Evolutionary conservation across 257 asterid species (phyloP).

Genomic region (Scutellaria galericulata): DNA sequence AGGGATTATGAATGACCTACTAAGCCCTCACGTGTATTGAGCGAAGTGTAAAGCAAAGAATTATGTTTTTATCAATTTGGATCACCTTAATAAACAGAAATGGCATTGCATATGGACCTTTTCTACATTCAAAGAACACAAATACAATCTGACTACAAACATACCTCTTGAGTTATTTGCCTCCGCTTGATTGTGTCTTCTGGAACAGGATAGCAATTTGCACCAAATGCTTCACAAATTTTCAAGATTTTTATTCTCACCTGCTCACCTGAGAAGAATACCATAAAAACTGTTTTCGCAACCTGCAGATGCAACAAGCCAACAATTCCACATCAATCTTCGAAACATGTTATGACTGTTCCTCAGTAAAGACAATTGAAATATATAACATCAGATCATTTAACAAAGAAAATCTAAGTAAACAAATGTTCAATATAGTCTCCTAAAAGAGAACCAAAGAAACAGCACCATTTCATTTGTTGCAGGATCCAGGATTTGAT

Average conservation of each 20-base stretch:
- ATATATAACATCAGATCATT: slow-evolving; percentile 16
- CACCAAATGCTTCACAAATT: slow-evolving; percentile 98
- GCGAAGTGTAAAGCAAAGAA: slow-evolving; percentile 17
- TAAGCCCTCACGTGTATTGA: slow-evolving; percentile 12
- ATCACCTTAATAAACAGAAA: slow-evolving; percentile 1
- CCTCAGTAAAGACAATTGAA: slow-evolving; percentile 30
- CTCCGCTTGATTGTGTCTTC: slow-evolving; percentile 79
- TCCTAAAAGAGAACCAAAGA: slow-evolving; percentile 33
- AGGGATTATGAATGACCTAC: slow-evolving; percentile 16
- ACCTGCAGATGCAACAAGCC: slow-evolving; percentile 67
- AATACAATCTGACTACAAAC: slow-evolving; percentile 39
- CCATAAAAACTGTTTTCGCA: slow-evolving; percentile 89
- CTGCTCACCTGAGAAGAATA: slow-evolving; percentile 99
- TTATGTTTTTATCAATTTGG: neutral
- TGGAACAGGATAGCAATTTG: slow-evolving; percentile 97
- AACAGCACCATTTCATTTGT: slow-evolving; percentile 79
- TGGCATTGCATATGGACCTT: slow-evolving; percentile 21
- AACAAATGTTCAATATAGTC: slow-evolving; percentile 21
- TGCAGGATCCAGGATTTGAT: slow-evolving; percentile 78
- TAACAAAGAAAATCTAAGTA: slow-evolving; percentile 1
- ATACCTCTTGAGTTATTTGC: slow-evolving; percentile 88
- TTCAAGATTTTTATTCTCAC: slow-evolving; percentile 87
- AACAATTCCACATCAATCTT: slow-evolving; percentile 33
- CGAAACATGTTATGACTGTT: slow-evolving; percentile 15
- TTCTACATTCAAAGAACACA: slow-evolving; percentile 35